Evolutionary conservation across 2,329 filamentous ascomycete genomes (phyloP), one percentile per base, ranked within the genome.

Genomic region (Colletotrichum melonis): DNA sequence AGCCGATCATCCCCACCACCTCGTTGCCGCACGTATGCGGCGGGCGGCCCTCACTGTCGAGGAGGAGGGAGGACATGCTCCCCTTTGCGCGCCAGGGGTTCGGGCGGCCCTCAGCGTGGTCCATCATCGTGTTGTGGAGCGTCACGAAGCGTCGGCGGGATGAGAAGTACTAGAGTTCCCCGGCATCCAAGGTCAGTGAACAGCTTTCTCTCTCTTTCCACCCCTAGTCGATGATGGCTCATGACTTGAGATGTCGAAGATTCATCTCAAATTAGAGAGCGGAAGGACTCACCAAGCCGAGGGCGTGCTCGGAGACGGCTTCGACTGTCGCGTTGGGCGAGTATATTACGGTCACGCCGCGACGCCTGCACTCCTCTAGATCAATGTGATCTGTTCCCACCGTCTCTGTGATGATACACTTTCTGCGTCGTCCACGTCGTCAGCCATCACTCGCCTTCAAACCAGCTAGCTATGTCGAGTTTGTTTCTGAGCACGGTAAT

Each of bases 1-100:
- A 77, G 9, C 79, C 79, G n/a, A 80, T 66, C 30, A 80, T 74
- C 11, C 76, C 78, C 7, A 76, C 76, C 4, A 76, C 77, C 63
- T 80, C 79, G n/a, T 78, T 76, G 26, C 67, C 64, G 59, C 79
- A 79, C n/a, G 76, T 75, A 14, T 75, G 72, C n/a, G 79, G 79
- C n/a, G 76, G 75, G 9, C 66, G 58, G n/a, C 74, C 76, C 3
- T 76, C 73, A 7, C 68, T 55, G 56, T 76, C 73, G 8, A 73
- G 67, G 35, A 77, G 74, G 4, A 74, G 59, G 1, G 68, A 74
- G 1, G 73, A 76, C 71, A 77, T 66, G 67, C 72, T 74, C 2
- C 68, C 74, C 19, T 54, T 75, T 22, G 59, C 58, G 35, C 74
- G 72, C 75, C 76, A 77, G 42, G 67, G 24, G 70, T 75, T 76